phyloP scores from a whole-genome alignment of 306 rosid genomes.

The Vigna trinervia region DNA sequence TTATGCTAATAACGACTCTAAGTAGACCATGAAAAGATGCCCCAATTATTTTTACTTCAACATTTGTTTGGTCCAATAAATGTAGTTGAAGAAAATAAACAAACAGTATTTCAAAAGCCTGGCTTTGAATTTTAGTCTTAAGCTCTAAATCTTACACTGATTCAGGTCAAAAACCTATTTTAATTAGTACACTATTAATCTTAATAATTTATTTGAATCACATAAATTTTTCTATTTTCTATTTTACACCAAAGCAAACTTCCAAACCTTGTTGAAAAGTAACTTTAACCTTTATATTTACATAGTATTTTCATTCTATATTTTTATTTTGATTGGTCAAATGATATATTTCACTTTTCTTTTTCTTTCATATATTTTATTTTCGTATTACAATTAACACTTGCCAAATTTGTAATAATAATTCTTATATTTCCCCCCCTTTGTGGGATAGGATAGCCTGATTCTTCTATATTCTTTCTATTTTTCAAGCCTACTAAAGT shows the following conservation, averaged over 20 bases:
- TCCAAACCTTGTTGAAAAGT: no score
- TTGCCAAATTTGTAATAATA: no score
- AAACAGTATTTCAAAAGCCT: no score
- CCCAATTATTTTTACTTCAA: not conserved
- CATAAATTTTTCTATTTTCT: not conserved
- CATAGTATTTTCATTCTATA: no score
- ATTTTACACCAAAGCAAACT: not conserved
- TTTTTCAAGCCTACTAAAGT: slow-evolving; percentile 37
- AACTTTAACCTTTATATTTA: no score
- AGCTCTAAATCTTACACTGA: not conserved
- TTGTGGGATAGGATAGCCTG: not conserved
- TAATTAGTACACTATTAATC: no score
- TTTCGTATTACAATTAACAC: no score
- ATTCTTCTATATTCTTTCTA: slow-evolving; percentile 25
- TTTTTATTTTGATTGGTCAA: not conserved
- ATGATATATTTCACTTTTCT: not conserved
- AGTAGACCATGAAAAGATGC: not conserved
- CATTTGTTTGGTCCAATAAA: not conserved
- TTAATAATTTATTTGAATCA: no score
- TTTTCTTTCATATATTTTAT: no score
- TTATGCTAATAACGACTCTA: not conserved
- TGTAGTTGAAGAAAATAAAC: not conserved
- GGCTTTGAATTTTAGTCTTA: not conserved
- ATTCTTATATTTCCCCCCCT: not conserved
- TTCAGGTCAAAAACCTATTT: no score